Percentiles rank a stretch among this genome's conserved stretches.
These are phyloP conservation scores for Globisporangium okanoganense DNA, from an alignment of 352 stramenopile genomes.

Conservation along the genomic window DNA sequence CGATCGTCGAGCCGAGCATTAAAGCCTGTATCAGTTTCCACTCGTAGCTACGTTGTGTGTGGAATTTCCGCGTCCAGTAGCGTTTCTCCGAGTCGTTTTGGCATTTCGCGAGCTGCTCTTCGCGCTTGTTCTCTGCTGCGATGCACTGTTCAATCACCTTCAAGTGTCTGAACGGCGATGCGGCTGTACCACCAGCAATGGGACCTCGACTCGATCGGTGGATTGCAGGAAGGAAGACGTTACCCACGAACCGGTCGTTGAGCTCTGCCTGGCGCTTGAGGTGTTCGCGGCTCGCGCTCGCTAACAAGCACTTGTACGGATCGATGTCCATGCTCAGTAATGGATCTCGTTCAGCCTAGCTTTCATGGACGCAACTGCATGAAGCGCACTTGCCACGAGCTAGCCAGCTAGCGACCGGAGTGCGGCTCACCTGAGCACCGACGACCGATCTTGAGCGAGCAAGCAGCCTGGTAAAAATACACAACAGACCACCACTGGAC, in stretches of 20 bases:
- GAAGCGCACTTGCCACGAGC: background rate
- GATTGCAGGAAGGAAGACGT: conserved; percentile 61
- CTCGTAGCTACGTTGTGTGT: conserved; percentile 48
- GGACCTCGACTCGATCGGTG: conserved; percentile 20
- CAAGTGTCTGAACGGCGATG: conserved; percentile 45
- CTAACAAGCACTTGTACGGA: conserved; percentile 47
- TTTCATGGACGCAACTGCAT: conserved; percentile 3
- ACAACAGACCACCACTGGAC: background rate
- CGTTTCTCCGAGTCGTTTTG: conserved; percentile 37
- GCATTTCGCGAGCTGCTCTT: conserved; percentile 53
- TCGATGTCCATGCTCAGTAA: conserved; percentile 21
- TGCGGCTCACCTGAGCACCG: background rate
- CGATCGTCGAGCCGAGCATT: conserved; percentile 38
- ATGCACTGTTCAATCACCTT: conserved; percentile 78
- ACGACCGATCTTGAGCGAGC: background rate
- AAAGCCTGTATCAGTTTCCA: conserved; percentile 48
- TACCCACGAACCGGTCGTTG: conserved; percentile 47
- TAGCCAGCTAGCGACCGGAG: no score
- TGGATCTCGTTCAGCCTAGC: background rate
- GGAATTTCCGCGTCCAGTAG: conserved; percentile 55
- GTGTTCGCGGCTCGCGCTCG: conserved; percentile 40
- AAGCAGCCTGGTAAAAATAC: conserved; percentile 2
- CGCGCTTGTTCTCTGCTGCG: conserved; percentile 59
- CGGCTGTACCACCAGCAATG: background rate
- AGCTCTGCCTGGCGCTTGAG: conserved; percentile 33